A percentile compares a stretch with the other conserved stretches of the same genome.
Evolutionary conservation across 192 early-diverging fungal genomes (phyloP).

Genomic region (Rhizophagus clarus): DNA sequence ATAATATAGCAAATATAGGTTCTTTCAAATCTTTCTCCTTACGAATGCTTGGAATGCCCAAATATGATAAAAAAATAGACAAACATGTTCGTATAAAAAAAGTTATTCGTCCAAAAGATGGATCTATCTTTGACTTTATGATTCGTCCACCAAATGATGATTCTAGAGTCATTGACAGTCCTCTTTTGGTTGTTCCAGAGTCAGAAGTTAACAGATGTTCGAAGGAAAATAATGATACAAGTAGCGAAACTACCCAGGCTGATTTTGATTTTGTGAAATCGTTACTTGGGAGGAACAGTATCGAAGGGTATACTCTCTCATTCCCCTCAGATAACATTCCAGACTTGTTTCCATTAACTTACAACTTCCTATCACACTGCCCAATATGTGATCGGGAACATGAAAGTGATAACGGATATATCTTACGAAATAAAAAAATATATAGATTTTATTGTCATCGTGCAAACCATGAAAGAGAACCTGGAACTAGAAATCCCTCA

Average conservation of each 20-base stretch:
- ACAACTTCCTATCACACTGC: no score
- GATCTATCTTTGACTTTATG: conserved; percentile 8
- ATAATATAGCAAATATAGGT: conserved; percentile 11
- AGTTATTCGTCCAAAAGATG: background rate
- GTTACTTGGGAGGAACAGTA: background rate
- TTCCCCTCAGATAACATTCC: background rate
- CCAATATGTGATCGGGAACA: no score
- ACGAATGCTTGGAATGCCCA: conserved; percentile 11
- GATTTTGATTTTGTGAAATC: background rate
- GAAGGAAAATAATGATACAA: background rate
- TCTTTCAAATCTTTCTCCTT: conserved; percentile 6
- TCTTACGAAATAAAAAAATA: conserved; percentile 17
- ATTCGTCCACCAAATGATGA: conserved; percentile 15
- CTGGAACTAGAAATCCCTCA: background rate
- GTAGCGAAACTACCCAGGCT: background rate
- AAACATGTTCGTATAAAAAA: background rate
- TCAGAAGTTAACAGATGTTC: background rate
- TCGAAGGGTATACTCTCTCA: conserved; percentile 9
- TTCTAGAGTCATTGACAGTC: background rate
- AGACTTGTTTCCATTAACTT: no score
- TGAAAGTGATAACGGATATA: no score
- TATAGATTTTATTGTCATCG: conserved; percentile 14
- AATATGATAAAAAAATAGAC: background rate
- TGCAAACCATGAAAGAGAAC: background rate
- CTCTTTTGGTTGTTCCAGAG: conserved; percentile 15